Evolutionary conservation across 331 rosid genomes (phyloP).

Genomic region (Saraca asoca): DNA sequence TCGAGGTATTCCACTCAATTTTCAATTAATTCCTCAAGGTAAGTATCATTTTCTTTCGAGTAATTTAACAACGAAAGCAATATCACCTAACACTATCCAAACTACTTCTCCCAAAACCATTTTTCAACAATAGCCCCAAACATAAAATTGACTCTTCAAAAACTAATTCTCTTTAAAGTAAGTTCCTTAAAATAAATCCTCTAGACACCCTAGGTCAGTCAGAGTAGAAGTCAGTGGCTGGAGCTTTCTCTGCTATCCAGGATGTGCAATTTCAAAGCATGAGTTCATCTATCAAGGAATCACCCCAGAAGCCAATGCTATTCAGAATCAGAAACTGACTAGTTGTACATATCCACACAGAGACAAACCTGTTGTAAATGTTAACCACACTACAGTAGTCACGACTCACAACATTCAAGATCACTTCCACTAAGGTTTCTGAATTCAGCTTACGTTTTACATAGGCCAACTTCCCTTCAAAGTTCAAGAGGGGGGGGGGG

Average conservation of each 20-base stretch:
- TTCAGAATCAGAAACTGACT: slow-evolving; percentile 6
- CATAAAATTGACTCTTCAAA: too few species aligned
- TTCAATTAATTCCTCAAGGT: too few species aligned
- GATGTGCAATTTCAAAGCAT: neutral
- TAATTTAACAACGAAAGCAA: too few species aligned
- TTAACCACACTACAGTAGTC: too few species aligned
- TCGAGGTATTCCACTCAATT: too few species aligned
- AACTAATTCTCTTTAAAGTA: too few species aligned
- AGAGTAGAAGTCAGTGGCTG: neutral
- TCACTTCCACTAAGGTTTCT: slow-evolving; percentile 17
- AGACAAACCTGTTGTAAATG: too few species aligned
- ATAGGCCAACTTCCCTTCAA: slow-evolving; percentile 22
- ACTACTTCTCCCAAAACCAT: too few species aligned
- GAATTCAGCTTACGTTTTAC: slow-evolving; percentile 5
- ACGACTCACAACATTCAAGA: slow-evolving; percentile 13
- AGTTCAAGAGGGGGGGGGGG: neutral
- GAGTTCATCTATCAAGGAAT: slow-evolving; percentile 4
- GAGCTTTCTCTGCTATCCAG: neutral
- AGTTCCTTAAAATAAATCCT: too few species aligned
- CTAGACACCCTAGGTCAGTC: neutral
- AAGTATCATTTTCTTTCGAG: too few species aligned
- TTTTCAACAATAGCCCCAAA: too few species aligned
- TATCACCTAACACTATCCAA: too few species aligned
- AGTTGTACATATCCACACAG: slow-evolving; percentile 14
- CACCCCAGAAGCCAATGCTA: neutral